phyloP scores from a whole-genome alignment of 371 early-diverging fungal species.

The Apophysomyces trapeziformis region DNA sequence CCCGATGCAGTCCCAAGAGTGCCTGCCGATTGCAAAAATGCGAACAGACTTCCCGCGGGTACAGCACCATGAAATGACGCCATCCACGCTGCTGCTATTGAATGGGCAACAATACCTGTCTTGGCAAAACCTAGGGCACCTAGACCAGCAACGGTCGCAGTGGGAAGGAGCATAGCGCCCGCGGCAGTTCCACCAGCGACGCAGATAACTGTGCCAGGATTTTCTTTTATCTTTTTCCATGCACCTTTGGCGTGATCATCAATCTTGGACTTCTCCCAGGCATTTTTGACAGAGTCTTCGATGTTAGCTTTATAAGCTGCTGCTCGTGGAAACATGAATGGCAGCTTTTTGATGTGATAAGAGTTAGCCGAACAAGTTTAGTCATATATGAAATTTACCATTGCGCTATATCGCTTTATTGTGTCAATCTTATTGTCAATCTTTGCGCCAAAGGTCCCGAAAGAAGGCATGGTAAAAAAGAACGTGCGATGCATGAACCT shows the following conservation, averaged over 20 bases:
- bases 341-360: too few species aligned
- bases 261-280: too few species aligned
- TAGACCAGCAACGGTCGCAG: not conserved
- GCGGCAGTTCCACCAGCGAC: not conserved
- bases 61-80: not conserved
- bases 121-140: not conserved
- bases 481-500: too few species aligned
- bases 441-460: too few species aligned
- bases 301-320: too few species aligned
- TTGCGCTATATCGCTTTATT: too few species aligned
- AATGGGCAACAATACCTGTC: not conserved
- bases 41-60: conserved; percentile 1
- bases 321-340: too few species aligned
- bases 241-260: not conserved
- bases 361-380: too few species aligned
- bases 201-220: not conserved
- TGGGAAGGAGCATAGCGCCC: not conserved
- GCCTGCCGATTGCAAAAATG: not conserved
- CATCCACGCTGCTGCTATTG: not conserved
- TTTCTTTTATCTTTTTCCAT: not conserved
- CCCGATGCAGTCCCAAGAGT: not conserved
- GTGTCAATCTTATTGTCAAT: too few species aligned
- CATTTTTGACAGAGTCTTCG: too few species aligned
- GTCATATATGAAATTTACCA: too few species aligned
- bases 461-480: too few species aligned